Base-by-base conservation (phyloP, 2,329 filamentous ascomycete genomes). In the Claviceps spartinae region DNA sequence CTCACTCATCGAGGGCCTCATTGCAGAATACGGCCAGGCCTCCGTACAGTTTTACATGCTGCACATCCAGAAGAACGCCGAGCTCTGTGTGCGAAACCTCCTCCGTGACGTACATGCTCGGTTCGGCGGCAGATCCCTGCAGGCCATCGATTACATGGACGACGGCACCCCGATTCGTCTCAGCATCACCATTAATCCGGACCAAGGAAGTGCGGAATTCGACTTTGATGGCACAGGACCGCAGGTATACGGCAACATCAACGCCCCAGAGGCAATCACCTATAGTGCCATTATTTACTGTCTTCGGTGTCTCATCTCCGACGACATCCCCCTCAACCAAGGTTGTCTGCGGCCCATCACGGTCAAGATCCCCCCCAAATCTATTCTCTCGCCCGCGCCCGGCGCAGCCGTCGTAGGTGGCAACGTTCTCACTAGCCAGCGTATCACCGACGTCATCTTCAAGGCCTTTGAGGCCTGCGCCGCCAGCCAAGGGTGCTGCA, bases 251-350 rank as follows among this genome's bases (percentile, higher is more conserved):
- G 85, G 79, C 34, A 90, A 89, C 59, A 83, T 83, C 66, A 93
- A 93, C 61, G 86, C 87, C 0, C 87, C 87, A 0, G 78, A 88
- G 66, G 87, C 87, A 3, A 85, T 93, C 47, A 90, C 86, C 0
- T 88, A 86, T 68, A 85, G 81, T 6, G 87, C 87, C n/a, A 90
- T 91, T 58, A 91, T 93, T 57, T 93, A 93, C 72, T 91, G 86
- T 59, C 72, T 93, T 16, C 78, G 87, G 26, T 87, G 83, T 59
- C 73, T 93, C 52, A 89, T 93, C 57, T 83, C 79, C 8, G 81
- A 88, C 60, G 86, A 91, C 56, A 90, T 93, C 7, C 87, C 87
- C 0, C 72, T 93, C 3, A 93, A 93, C 65, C 87, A 93, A 65
- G 87, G 87, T 55, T 91, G 87, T 55, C 69, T 91, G 24, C 81